Evolutionary conservation across 106 monocot genomes (phyloP), one percentile per base, ranked within the genome.

Genomic region (Dioscorea dumetorum): DNA sequence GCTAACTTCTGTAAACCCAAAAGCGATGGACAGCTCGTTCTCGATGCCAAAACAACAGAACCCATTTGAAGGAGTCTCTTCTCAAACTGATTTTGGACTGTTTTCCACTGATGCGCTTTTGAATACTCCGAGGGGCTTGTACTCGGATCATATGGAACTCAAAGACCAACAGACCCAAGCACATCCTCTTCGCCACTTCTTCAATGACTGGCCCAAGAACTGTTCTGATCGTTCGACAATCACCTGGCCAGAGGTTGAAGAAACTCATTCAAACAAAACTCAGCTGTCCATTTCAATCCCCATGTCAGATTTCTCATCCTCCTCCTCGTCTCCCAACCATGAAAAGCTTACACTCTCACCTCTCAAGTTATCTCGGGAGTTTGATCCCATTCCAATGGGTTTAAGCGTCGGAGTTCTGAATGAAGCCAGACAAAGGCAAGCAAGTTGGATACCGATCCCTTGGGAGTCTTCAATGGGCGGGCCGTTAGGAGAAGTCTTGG

Each of bases 401-500:
- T 54, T 76, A 22, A 60, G 78, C 1, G 63, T 72, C 11, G 64
- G 77, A 41, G 52, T 35, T 32, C 28, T 70, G 20, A 68, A 20
- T 24, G 78, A 80, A 67, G 52, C 10, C 16, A 70, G 24, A 20
- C 79, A 75, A 22, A 58, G 58, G 23, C 67, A 74, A 22, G 35
- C 67, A 22, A 78, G 63, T 57, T 84, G 83, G 89, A 69, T 75
- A 61, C 85, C 83, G 0, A 54, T 84, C 24, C 78, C 84, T 11
- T 89, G 92, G 97, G 92, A 84, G 22, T 28, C 84, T 64, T 78
- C 92, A 16, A 62, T 85, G 32, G 92, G 87, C 31, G 97, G 97
- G 24, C 97, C 97, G 69, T 74, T 93, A 49, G 97, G 92, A 13
- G 97, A 99, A 71, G 97, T 84, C 67, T 76, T 97, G 18, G 84